These are phyloP conservation scores for Yamadazyma songkhlaensis DNA, from an alignment of 1,139 yeast species.

Conservation along the genomic window DNA sequence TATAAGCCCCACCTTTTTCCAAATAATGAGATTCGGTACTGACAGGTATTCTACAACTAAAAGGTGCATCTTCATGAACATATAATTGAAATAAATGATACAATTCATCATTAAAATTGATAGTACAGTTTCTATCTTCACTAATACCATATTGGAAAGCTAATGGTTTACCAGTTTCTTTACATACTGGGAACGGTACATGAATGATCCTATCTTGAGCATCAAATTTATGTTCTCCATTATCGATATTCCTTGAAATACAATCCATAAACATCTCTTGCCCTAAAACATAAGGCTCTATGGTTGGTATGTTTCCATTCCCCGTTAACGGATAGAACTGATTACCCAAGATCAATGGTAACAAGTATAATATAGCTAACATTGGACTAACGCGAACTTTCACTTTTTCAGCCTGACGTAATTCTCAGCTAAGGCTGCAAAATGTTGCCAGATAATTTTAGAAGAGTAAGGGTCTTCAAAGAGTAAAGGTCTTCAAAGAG, in stretches of 20 bases:
- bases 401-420: no score
- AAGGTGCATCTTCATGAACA: slow-evolving; percentile 75
- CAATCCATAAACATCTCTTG: slow-evolving; percentile 56
- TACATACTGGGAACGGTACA: slow-evolving; percentile 58
- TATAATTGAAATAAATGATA: slow-evolving; percentile 73
- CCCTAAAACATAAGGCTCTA: slow-evolving; percentile 39
- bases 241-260: slow-evolving; percentile 65
- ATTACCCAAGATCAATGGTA: slow-evolving; percentile 1
- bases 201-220: slow-evolving; percentile 56
- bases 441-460: no score
- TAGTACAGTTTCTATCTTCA: slow-evolving; percentile 59
- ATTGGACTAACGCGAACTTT: background rate
- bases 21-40: slow-evolving; percentile 40
- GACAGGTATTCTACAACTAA: slow-evolving; percentile 62
- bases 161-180: slow-evolving; percentile 62
- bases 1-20: slow-evolving; percentile 48
- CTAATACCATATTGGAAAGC: slow-evolving; percentile 50
- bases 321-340: slow-evolving; percentile 17
- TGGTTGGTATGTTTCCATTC: slow-evolving; percentile 33
- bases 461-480: no score
- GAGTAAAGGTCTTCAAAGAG: no score
- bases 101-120: slow-evolving; percentile 61
- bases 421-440: no score
- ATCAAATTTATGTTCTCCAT: slow-evolving; percentile 74
- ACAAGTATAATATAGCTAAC: background rate